Evolutionary conservation across 176 grass and related monocot genomes (phyloP).

Genomic region (Musa schizocarpa): DNA sequence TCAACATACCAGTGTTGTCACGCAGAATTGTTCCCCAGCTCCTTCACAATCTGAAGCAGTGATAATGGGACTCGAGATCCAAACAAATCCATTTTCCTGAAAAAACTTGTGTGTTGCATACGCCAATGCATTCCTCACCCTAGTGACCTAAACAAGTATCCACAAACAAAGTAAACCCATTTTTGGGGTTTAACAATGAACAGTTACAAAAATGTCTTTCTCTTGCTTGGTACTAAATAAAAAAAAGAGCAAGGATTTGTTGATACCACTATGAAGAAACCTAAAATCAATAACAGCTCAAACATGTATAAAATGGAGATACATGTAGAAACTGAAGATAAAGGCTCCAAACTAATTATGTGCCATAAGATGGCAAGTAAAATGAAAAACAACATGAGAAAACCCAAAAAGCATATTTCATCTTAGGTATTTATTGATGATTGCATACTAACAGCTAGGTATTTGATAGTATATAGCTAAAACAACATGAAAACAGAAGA

Average conservation of each 20-base stretch:
- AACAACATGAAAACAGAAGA: background rate
- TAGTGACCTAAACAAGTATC: constrained; percentile 63
- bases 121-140: constrained; percentile 94
- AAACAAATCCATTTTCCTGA: constrained; percentile 95
- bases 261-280: background rate
- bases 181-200: constrained; percentile 14
- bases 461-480: background rate
- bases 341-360: too few species aligned
- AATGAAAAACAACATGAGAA: background rate
- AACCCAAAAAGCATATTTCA: background rate
- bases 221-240: background rate
- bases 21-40: constrained; percentile 89
- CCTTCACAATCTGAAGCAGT: constrained; percentile 99
- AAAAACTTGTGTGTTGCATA: constrained; percentile 94
- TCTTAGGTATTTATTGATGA: background rate
- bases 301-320: too few species aligned
- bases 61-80: constrained; percentile 95
- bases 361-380: background rate
- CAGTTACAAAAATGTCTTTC: background rate
- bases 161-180: constrained; percentile 7
- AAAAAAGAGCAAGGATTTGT: background rate
- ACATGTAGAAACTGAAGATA: too few species aligned
- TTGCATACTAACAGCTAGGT: background rate
- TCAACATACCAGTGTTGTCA: constrained; percentile 89
- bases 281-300: background rate